phyloP scores from a whole-genome alignment of 1,284 basidiomycete genomes.

The Thelephora terrestris region DNA sequence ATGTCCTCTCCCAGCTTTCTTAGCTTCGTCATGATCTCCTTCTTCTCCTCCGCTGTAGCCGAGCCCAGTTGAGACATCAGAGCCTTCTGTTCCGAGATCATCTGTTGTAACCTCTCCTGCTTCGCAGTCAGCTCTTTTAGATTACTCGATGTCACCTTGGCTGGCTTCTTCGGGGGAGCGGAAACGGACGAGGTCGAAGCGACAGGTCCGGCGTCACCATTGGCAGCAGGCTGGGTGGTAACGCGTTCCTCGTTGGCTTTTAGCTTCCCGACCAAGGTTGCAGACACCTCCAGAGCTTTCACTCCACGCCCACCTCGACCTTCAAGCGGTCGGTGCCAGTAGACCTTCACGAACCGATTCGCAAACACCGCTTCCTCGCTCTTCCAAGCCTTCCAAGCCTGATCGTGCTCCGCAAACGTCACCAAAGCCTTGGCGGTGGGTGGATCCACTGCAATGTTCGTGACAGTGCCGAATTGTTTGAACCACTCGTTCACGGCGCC shows the following conservation, averaged over 20 bases:
- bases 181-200: conserved; percentile 6
- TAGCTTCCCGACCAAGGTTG: conserved; percentile 58
- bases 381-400: conserved; percentile 86
- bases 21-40: conserved; percentile 67
- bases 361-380: conserved; percentile 89
- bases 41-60: conserved; percentile 67
- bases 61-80: conserved; percentile 66
- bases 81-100: conserved; percentile 85
- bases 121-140: conserved; percentile 53
- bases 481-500: conserved; percentile 84
- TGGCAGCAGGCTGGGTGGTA: conserved; percentile 13
- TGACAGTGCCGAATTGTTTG: conserved; percentile 86
- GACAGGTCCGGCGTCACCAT: conserved; percentile 11
- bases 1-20: conserved; percentile 79
- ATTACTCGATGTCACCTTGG: conserved; percentile 21
- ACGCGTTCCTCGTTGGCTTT: conserved; percentile 14
- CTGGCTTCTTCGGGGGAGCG: conserved; percentile 18
- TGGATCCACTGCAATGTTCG: conserved; percentile 83
- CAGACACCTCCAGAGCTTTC: conserved; percentile 70
- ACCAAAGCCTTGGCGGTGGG: conserved; percentile 74
- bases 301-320: conserved; percentile 73
- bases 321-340: conserved; percentile 87
- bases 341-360: conserved; percentile 90
- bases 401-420: conserved; percentile 77
- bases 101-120: conserved; percentile 70